Percentiles rank a stretch among this genome's conserved stretches.
Evolutionary conservation across 2,329 filamentous ascomycete species (phyloP).

Genomic region (Fusarium sp.): DNA sequence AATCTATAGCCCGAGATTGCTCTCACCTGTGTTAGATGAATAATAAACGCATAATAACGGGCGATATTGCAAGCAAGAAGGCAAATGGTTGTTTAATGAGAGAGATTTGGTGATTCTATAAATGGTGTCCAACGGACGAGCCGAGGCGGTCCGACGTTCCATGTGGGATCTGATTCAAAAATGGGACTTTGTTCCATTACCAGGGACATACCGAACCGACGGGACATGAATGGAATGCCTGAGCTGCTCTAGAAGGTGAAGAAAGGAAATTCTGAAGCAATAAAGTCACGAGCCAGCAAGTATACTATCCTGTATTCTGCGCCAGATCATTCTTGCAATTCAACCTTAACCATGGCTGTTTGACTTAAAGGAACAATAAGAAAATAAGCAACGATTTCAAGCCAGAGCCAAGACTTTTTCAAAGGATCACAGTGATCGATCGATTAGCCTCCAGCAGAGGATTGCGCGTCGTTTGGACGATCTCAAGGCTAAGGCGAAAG

Average conservation of each 20-base stretch:
- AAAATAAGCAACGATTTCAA: background rate
- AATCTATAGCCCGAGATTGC: conserved; percentile 18
- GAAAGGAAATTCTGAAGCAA: background rate
- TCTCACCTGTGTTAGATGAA: background rate
- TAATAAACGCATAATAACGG: conserved; percentile 15
- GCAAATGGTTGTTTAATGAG: background rate
- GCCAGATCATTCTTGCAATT: background rate
- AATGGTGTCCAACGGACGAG: conserved; percentile 15
- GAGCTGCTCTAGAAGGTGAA: background rate
- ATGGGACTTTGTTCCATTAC: background rate
- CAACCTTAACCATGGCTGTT: background rate
- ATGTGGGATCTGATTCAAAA: background rate
- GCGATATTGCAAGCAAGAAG: conserved; percentile 1
- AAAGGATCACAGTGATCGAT: conserved; percentile 10
- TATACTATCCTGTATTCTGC: background rate
- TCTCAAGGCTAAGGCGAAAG: background rate
- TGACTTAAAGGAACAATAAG: background rate
- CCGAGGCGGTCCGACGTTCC: conserved; percentile 30
- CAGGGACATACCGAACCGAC: background rate
- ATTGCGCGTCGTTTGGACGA: conserved; percentile 8
- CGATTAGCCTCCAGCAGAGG: background rate
- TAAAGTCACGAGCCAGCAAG: background rate
- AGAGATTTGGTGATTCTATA: conserved; percentile 12
- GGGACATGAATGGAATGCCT: background rate
- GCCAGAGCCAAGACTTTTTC: background rate